Conservation (phyloP, 257 asterid species). For the Knoxia roxburghii region DNA sequence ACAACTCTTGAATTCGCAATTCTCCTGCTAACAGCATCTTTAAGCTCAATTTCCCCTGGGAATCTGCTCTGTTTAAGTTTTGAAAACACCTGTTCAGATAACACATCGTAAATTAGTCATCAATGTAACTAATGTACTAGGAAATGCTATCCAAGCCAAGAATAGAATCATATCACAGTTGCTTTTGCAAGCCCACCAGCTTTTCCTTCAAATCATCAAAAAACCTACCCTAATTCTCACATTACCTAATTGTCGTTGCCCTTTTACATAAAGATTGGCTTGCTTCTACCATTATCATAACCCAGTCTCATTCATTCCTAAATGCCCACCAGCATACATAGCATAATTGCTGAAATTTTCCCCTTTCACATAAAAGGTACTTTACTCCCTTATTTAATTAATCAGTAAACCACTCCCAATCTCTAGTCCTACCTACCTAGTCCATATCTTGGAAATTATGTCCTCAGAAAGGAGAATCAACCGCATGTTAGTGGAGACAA, state of each 20-base stretch:
- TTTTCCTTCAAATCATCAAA: neutral
- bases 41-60: conserved; percentile 94
- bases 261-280: neutral
- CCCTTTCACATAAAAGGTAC: neutral
- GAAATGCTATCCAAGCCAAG: neutral
- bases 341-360: neutral
- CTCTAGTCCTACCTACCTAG: neutral
- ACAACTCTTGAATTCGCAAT: conserved; percentile 55
- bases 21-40: conserved; percentile 60
- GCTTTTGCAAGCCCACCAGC: neutral
- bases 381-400: neutral
- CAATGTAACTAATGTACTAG: neutral
- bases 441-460: neutral
- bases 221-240: neutral
- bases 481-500: neutral
- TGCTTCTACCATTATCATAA: neutral
- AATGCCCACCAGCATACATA: too few species aligned
- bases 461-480: neutral
- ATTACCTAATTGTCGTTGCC: neutral
- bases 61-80: conserved; percentile 70
- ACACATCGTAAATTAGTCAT: too few species aligned
- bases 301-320: too few species aligned
- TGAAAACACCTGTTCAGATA: conserved; percentile 61
- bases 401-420: neutral
- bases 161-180: neutral